Base-by-base conservation (phyloP, 2,329 filamentous ascomycete species). In the Sclerotinia trifoliorum region DNA sequence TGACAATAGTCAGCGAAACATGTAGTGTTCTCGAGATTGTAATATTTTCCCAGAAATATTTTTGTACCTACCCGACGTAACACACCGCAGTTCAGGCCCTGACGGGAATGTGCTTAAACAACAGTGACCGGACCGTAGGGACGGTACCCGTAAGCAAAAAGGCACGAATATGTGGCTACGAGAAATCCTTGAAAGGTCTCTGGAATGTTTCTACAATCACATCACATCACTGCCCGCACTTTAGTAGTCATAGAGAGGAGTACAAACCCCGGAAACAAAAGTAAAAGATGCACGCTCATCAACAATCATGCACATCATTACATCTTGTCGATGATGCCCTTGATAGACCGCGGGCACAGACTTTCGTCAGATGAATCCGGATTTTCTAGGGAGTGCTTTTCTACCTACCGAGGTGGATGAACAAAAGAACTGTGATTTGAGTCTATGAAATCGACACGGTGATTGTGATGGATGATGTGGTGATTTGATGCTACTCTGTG, bases 81-180 rank as follows among this genome's bases (percentile, higher is more conserved):
- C 58, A 57, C 65, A 13, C 39, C 39, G 11, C 29, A 51, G 8
- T 32, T 8, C n/a, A 62, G 46, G 15, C n/a, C 46, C 42, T 49
- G 49, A 39, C 66, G 66, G 66, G 46, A 49, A 48, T 54, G 24
- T 68, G 60, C 66, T 68, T 56, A 19, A 19, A 26, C 24, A 60
- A 44, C 39, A 42, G 32, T 65, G 52, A 48, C 60, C 61, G 60
- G 66, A 49, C 66, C 66, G 60, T 65, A 68, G 66, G 66, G 66
- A 68, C 66, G 66, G 66, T 64, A 64, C 66, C 60, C 66, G 66
- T 56, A 29, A 56, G 19, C 64, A 64, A 51, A 48, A 3, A 51
- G 21, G n/a, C 46, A 62, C 46, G 46, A 62, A 51, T 26, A 5
- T 21, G 39, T 62, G 21, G n/a, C 13, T 35, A 29, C 21, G 46